Percentiles rank a stretch among this genome's conserved stretches.
These are phyloP conservation scores for Tetrapisispora fleetii DNA, from an alignment of 805 yeast species.

Conservation along the genomic window DNA sequence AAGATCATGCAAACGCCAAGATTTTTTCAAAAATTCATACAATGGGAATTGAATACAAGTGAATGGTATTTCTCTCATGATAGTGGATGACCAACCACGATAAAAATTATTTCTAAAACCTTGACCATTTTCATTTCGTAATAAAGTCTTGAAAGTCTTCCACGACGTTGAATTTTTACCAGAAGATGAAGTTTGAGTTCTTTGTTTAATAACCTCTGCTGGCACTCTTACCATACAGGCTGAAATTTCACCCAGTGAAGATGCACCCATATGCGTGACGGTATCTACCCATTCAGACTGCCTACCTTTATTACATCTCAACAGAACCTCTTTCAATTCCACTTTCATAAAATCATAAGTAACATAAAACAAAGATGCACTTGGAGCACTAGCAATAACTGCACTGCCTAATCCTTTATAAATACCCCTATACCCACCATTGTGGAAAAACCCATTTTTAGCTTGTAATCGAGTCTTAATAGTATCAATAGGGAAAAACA, in stretches of 20 bases:
- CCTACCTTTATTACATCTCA: background rate
- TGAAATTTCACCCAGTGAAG: constrained; percentile 82
- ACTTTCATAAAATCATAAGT: constrained; percentile 73
- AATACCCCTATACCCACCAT: constrained; percentile 90
- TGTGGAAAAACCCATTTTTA: constrained; percentile 80
- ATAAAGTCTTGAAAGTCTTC: constrained; percentile 53
- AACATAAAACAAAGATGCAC: constrained; percentile 66
- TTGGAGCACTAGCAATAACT: constrained; percentile 89
- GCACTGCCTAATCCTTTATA: constrained; percentile 91
- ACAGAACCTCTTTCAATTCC: constrained; percentile 30
- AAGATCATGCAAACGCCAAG: constrained; percentile 39
- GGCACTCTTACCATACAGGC: constrained; percentile 96
- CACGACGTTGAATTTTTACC: constrained; percentile 38
- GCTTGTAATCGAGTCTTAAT: constrained; percentile 92
- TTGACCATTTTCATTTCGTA: constrained; percentile 62
- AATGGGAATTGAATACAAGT: constrained; percentile 93
- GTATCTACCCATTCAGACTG: constrained; percentile 29
- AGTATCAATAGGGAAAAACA: constrained; percentile 94
- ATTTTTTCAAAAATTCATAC: constrained; percentile 69
- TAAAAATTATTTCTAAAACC: constrained; percentile 72
- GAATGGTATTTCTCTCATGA: constrained; percentile 92
- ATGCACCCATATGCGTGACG: constrained; percentile 72
- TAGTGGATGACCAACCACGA: constrained; percentile 88
- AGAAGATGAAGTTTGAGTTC: constrained; percentile 66
- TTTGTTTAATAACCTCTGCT: constrained; percentile 89